These are phyloP conservation scores for Schizochytrium sp. DNA, from an alignment of 108 stramenopile genomes.

Conservation along the genomic window DNA sequence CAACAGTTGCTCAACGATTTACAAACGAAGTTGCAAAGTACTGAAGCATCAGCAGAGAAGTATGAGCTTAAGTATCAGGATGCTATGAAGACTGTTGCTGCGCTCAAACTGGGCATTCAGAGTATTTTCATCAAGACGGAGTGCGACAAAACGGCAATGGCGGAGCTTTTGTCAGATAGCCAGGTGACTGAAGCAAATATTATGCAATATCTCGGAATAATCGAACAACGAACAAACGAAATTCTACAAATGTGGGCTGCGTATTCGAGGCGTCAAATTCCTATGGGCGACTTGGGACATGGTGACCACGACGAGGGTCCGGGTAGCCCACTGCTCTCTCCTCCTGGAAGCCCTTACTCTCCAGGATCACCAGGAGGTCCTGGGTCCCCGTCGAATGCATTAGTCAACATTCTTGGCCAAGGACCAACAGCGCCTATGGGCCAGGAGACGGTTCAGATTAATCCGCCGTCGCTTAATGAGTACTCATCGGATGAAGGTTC, in stretches of 20 bases:
- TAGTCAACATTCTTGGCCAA: slow-evolving; percentile 68
- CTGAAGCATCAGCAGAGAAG: slow-evolving; percentile 76
- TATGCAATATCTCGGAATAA: slow-evolving; percentile 81
- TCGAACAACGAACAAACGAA: slow-evolving; percentile 81
- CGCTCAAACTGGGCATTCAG: slow-evolving; percentile 79
- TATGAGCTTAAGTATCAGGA: slow-evolving; percentile 79
- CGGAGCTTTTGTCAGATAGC: slow-evolving; percentile 72
- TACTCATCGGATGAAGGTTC: slow-evolving; percentile 79
- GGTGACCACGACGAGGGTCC: slow-evolving; percentile 36
- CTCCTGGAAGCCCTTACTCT: slow-evolving; percentile 66
- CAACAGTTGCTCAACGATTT: slow-evolving; percentile 79
- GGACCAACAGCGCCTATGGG: slow-evolving; percentile 76
- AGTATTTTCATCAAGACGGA: slow-evolving; percentile 65
- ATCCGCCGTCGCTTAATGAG: slow-evolving; percentile 84
- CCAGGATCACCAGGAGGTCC: slow-evolving; percentile 54
- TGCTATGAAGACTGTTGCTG: slow-evolving; percentile 75
- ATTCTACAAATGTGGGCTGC: slow-evolving; percentile 69
- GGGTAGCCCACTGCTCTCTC: not conserved
- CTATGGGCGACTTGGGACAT: not conserved
- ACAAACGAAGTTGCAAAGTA: slow-evolving; percentile 74
- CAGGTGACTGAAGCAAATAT: slow-evolving; percentile 83
- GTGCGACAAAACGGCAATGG: slow-evolving; percentile 39
- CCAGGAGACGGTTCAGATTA: slow-evolving; percentile 76
- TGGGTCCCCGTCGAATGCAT: slow-evolving; percentile 53
- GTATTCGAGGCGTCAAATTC: not conserved